Evolutionary conservation across 1,139 yeast genomes (phyloP).

Genomic region (Pichia norvegensis): DNA sequence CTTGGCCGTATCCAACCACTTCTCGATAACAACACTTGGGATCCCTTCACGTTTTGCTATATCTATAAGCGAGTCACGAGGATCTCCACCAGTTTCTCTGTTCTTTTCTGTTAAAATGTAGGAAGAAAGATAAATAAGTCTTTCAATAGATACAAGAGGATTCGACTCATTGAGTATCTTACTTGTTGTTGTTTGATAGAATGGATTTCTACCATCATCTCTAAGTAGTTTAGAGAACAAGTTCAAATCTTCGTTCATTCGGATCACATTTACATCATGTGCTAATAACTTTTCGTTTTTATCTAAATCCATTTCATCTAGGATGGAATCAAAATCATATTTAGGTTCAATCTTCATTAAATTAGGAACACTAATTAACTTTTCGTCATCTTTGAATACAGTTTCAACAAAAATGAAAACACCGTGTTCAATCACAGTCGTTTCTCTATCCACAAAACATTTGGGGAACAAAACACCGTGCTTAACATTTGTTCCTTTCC

Average conservation of each 20-base stretch:
- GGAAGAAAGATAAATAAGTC: conserved; percentile 8
- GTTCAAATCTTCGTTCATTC: conserved; percentile 6
- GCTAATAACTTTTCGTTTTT: conserved; percentile 1
- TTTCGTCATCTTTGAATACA: conserved; percentile 78
- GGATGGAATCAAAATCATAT: conserved; percentile 24
- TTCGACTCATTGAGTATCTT: conserved; percentile 1
- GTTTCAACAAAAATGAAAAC: conserved; percentile 39
- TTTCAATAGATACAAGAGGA: conserved; percentile 8
- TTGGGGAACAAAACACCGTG: conserved; percentile 53
- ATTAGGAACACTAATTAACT: conserved; percentile 52
- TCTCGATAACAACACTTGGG: background rate
- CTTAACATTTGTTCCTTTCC: conserved; percentile 40
- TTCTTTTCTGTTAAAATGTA: conserved; percentile 5
- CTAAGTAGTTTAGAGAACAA: background rate
- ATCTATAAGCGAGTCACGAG: background rate
- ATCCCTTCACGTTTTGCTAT: background rate
- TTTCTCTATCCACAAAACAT: conserved; percentile 8
- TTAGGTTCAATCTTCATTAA: conserved; percentile 32
- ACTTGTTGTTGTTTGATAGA: conserved; percentile 1
- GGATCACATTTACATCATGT: conserved; percentile 3
- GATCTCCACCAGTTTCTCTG: background rate
- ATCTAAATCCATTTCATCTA: conserved; percentile 33
- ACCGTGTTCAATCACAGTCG: conserved; percentile 17
- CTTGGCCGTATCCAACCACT: background rate
- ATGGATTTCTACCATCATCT: background rate